Evolutionary conservation across 306 rosid species (phyloP).

Genomic region (Trifolium subterraneum): DNA sequence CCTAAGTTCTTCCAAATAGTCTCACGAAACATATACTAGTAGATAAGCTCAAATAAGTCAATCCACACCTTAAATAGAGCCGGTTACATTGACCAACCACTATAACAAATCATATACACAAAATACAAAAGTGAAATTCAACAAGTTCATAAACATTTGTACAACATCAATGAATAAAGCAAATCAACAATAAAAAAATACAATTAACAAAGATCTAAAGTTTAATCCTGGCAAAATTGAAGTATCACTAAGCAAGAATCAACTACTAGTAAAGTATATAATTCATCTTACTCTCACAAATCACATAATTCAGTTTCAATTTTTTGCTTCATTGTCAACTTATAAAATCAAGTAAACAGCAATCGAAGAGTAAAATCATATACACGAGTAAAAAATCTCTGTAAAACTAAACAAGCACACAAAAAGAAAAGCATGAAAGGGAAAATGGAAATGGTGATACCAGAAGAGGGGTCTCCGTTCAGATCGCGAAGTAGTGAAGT

Average conservation of each 20-base stretch:
- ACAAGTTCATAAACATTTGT: not conserved
- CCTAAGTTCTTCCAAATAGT: no score
- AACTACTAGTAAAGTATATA: not conserved
- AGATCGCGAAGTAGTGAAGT: conserved; percentile 12
- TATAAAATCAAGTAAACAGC: conserved; percentile 16
- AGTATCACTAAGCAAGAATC: conserved; percentile 18
- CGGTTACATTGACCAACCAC: not conserved
- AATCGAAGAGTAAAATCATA: conserved; percentile 11
- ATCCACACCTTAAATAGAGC: not conserved
- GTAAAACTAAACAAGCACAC: not conserved
- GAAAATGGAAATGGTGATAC: conserved; percentile 29
- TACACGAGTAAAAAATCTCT: not conserved
- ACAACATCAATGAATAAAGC: not conserved
- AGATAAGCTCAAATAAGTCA: no score
- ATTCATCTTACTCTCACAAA: not conserved
- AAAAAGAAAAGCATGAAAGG: not conserved
- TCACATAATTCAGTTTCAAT: not conserved
- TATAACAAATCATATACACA: not conserved
- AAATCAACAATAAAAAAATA: not conserved
- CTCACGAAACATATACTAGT: no score
- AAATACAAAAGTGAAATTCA: conserved; percentile 9
- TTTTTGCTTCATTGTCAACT: not conserved
- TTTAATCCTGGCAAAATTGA: not conserved
- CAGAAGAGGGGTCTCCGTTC: conserved; percentile 42
- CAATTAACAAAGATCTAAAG: not conserved